Base-by-base conservation (phyloP, 345 rosid species). In the Brassica incana region DNA sequence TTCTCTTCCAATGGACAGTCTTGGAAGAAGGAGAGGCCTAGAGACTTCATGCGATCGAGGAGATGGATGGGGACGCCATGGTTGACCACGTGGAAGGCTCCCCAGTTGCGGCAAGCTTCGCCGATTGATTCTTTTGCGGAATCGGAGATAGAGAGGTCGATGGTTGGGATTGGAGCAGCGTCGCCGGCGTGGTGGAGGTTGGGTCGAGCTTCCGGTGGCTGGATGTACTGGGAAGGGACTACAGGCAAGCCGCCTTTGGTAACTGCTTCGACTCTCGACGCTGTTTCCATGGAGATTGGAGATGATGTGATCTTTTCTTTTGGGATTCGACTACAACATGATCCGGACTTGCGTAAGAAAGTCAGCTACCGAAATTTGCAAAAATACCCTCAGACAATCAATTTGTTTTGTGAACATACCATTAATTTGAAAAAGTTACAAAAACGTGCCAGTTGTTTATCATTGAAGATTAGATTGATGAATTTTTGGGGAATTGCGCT, bases 11-110 rank as follows among this genome's bases (percentile, higher is more conserved):
- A 61, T 1, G 92, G 81, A 71, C 64, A 77, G 23, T 88, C 88
- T 10, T 85, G 77, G 80, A 92, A 94, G 87, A 94, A 94, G 27
- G 90, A 81, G 25, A 64, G 71, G 2, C 86, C 90, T 0, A 83
- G 74, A 69, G 72, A 59, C 52, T 82, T 83, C 10, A 91, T 87
- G 43, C 78, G 86, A 59, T 85, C 84, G 30, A 92, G 83, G 38
- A 90, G 80, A 12, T 85, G 65, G 35, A 80, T 11, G 5, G 93
- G 86, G 56, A 91, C 89, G 23, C 95, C 90, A 71, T 91, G 97
- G 85, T 92, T 86, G 84, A 75, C 77, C 40, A 92, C 92, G 48
- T 92, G 92, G 89, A 94, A 94, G 70, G 87, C 94, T 20, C 97
- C 99, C 99, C 97, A 92, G 43, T 87, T 85, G 48, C 84, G 80